Base-by-base conservation (phyloP, 2,329 filamentous ascomycete genomes). In the Cladophialophora bantiana region DNA sequence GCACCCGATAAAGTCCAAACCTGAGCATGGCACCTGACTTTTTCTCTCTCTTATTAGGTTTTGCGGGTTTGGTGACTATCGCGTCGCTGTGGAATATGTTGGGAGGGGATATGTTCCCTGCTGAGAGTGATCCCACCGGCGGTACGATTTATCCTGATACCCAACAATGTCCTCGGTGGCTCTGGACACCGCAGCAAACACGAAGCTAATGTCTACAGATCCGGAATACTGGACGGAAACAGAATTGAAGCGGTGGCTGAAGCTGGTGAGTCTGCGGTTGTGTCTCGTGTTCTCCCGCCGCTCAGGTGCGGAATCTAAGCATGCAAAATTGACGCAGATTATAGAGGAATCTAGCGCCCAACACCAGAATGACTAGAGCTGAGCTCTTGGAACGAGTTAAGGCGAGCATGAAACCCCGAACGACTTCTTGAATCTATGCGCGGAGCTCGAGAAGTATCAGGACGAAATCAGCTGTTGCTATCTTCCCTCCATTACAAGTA, bases 21-120 rank as follows among this genome's bases (percentile, higher is more conserved):
- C 20, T 26, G 13, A 20, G 45, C 12, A 50, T 50, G 45, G 32
- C 59, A 15, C n/a, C 50, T 48, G 60, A 66, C 35, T 18, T 55
- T n/a, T 62, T 58, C 40, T 53, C 55, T 32, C 50, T 62, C 9
- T 66, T 68, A 73, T 63, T 80, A 89, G 92, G 89, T 18, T 97
- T 97, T 76, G 89, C 90, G 4, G 92, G 91, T 9, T 85, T 96
- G 60, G 86, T 97, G 13, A 91, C 91, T 6, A 92, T 91, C 1
- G 93, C 90, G 1, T 90, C 93, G 15, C 88, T 87, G 50, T 97
- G 91, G 90, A 86, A 87, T 18, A 94, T 97, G 73, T 96, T 91
- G 89, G 93, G 93, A 64, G 85, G 87, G 61, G 92, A 94, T 70
- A 86, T 97, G 74, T 96, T 97, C 74, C 94, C 94, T 0, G 78